phyloP scores from a whole-genome alignment of 2,329 filamentous ascomycete species.

The Epichloe coenophiala region DNA sequence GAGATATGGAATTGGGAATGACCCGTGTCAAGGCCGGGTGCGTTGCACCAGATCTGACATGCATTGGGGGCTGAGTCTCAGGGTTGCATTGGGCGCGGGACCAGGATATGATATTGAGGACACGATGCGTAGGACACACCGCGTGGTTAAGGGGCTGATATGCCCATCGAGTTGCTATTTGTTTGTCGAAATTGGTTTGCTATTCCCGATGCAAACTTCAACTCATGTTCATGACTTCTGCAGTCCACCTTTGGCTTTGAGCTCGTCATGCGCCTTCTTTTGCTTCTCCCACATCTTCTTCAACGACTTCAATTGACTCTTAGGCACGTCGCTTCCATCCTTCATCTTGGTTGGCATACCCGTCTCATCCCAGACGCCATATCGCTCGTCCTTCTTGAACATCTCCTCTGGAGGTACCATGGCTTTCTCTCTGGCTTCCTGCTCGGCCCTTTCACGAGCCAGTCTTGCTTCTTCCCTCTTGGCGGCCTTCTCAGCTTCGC shows the following conservation, averaged over 20 bases:
- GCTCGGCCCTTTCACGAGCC: conserved; percentile 35
- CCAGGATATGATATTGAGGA: not conserved
- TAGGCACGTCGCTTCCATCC: conserved; percentile 67
- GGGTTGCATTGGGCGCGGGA: not conserved
- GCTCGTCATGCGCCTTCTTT: conserved; percentile 66
- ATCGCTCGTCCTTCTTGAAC: conserved; percentile 45
- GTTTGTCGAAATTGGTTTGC: no score
- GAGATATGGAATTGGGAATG: no score
- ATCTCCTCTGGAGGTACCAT: conserved; percentile 40
- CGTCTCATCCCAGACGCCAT: conserved; percentile 68
- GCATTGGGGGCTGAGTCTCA: not conserved
- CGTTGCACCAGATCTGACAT: not conserved
- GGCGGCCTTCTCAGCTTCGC: conserved; percentile 45
- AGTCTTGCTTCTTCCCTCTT: conserved; percentile 42
- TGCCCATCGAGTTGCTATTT: no score
- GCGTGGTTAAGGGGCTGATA: not conserved
- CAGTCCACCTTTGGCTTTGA: conserved; percentile 9
- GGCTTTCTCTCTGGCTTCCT: conserved; percentile 43
- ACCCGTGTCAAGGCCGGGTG: not conserved
- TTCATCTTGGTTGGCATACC: conserved; percentile 67
- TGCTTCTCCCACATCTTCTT: conserved; percentile 84
- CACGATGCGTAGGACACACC: not conserved
- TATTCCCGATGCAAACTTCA: no score
- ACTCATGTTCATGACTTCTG: not conserved
- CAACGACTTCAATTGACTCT: conserved; percentile 68